Base-by-base conservation (phyloP, 306 rosid species). In the Mucuna pruriens region DNA sequence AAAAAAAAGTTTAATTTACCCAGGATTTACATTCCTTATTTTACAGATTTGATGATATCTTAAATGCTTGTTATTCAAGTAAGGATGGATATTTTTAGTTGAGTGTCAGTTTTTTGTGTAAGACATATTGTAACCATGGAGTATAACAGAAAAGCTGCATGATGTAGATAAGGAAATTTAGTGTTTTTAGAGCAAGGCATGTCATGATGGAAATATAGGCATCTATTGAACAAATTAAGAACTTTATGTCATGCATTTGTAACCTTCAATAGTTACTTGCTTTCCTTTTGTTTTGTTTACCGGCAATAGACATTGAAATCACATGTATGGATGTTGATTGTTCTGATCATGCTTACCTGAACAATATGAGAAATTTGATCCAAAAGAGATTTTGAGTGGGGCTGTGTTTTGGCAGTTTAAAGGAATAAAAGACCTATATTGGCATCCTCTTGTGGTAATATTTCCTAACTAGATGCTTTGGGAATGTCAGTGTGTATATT, bases 111-210 rank as follows among this genome's bases (percentile, higher is more conserved):
- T 68, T 66, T 65, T 79, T 9, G 52, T 66, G 19, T 26, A 40
- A 69, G 76, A 39, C 26, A 15, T 39, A 57, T n/a, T 40, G 29
- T 33, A 44, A 71, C 39, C 65, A 40, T 10, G 8, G 17, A 55
- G 77, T 40, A 42, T 58, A 38, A 9, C 11, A 6, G 55, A 78
- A 34, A 23, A 49, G 66, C 52, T 65, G 66, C 81, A 78, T 78
- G 52, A 65, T 22, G n/a, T 20, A 25, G 72, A 63, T 64, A 46
- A 62, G 64, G 45, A 44, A 40, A 57, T 23, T 55, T 16, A 12
- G 71, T 42, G 42, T 34, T 54, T n/a, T 51, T 51, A 7, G 54
- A 5, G 23, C 13, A 52, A 17, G 55, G 58, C 58, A 7, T 48
- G 61, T 6, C 48, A 46, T 36, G 71, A 74, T 15, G 52, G 34